Evolutionary conservation across 352 stramenopile species (phyloP), one percentile per base, ranked within the genome.

Genomic region (Globisporangium parvum): DNA sequence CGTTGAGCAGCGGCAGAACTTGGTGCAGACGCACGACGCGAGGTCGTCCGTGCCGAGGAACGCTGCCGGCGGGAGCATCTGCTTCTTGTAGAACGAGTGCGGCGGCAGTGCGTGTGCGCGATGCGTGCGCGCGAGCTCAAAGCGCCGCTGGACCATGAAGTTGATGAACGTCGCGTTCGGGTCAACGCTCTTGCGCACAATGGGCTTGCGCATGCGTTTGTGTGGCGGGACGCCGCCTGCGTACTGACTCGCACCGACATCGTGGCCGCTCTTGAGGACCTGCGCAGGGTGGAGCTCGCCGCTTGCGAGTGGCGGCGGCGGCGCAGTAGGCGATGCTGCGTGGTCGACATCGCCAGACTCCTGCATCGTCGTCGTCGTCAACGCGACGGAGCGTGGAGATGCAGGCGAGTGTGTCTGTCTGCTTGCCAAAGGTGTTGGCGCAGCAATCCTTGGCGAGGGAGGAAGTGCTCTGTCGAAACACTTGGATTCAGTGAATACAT

Each of bases 201-300:
- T 94, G 42, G 81, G 84, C 71, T 94, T 94, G 50, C 84, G 80
- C 73, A 88, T 85, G 39, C 84, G 84, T 65, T 91, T 92, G 67
- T 90, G 79, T 2, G 75, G 77, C 17, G 81, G 77, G 46, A 87
- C 71, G 31, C 78, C 79, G 28, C 81, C 79, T 5, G 75, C 69
- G 63, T 88, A 89, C 57, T 85, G 75, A 26, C 68, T 83, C 26
- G 66, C 70, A 54, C 78, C 78, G 12, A 92, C 77, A 64, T 92
- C 81, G 51, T 89, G 80, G 40, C 80, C 80, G 65, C 80, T 88
- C 58, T 76, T 77, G 55, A 90, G 77, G 71, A 90, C 77, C 67
- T 90, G 80, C 51, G 80, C 80, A 9, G 77, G 68, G 66, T 90
- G 80, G 45, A 90, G 73, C 62, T 47, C 41, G 2, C 41, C 41